Evolutionary conservation across 2,329 filamentous ascomycete genomes (phyloP).

Genomic region (Verticillium nubilum): DNA sequence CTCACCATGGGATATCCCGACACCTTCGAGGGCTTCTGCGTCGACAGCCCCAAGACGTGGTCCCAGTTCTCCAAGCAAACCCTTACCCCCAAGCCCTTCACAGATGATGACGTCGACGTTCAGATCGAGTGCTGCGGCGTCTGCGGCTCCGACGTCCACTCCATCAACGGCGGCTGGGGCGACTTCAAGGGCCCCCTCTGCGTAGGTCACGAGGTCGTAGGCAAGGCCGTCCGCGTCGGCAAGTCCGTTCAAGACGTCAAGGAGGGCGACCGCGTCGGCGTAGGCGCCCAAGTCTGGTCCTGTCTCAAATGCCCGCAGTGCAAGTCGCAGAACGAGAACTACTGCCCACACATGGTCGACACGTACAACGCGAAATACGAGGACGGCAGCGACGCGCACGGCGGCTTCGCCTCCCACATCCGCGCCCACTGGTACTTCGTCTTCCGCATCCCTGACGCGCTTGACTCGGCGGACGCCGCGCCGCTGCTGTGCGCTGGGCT

Average conservation of each 20-base stretch:
- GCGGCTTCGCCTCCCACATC: slow-evolving; percentile 51
- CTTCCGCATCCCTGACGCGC: slow-evolving; percentile 50
- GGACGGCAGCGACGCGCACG: slow-evolving; percentile 56
- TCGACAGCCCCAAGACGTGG: slow-evolving; percentile 35
- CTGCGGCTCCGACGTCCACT: slow-evolving; percentile 58
- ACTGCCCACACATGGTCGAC: slow-evolving; percentile 38
- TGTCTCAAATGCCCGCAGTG: slow-evolving; percentile 47
- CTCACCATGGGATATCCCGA: slow-evolving; percentile 37
- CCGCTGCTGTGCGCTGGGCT: slow-evolving; percentile 76
- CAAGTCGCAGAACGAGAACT: slow-evolving; percentile 44
- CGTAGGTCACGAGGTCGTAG: slow-evolving; percentile 57
- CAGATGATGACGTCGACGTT: slow-evolving; percentile 46
- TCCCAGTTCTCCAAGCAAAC: slow-evolving; percentile 31
- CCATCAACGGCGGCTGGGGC: slow-evolving; percentile 52
- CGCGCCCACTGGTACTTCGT: slow-evolving; percentile 52
- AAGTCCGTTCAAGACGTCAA: slow-evolving; percentile 40
- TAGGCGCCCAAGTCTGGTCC: slow-evolving; percentile 55
- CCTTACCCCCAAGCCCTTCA: slow-evolving; percentile 32
- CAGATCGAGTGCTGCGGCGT: slow-evolving; percentile 66
- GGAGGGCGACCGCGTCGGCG: slow-evolving; percentile 59
- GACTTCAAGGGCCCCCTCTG: slow-evolving; percentile 39
- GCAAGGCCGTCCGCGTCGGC: slow-evolving; percentile 45
- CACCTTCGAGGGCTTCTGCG: slow-evolving; percentile 36
- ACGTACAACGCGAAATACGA: slow-evolving; percentile 55
- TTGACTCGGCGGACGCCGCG: slow-evolving; percentile 45